These are phyloP conservation scores for Haplosporangium gracile DNA, from an alignment of 192 early-diverging fungal genomes.

Conservation along the genomic window DNA sequence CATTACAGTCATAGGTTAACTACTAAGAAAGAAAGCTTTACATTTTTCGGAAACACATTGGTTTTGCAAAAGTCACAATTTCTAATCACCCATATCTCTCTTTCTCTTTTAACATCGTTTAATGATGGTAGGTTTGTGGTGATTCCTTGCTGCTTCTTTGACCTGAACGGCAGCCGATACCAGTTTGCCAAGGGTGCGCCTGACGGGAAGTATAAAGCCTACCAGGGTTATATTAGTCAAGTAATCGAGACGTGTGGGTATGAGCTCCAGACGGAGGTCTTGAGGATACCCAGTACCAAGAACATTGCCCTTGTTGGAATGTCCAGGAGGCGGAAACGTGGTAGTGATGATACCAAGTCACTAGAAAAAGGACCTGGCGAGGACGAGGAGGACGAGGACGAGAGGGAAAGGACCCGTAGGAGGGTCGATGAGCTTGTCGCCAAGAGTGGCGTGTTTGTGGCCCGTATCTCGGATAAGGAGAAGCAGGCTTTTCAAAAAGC, in stretches of 20 bases:
- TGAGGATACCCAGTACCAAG: slow-evolving; percentile 87
- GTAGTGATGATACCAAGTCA: background rate
- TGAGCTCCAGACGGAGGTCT: slow-evolving; percentile 68
- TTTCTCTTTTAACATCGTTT: background rate
- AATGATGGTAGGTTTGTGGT: slow-evolving; percentile 70
- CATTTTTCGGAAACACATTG: too few relatives aligned
- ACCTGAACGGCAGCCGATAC: slow-evolving; percentile 71
- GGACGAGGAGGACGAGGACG: background rate
- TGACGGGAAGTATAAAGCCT: slow-evolving; percentile 77
- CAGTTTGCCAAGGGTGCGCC: slow-evolving; percentile 64
- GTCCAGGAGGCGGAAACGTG: slow-evolving; percentile 13
- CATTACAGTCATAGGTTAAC: too few relatives aligned
- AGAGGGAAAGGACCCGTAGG: background rate
- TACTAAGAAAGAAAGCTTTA: too few relatives aligned
- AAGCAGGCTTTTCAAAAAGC: slow-evolving; percentile 59
- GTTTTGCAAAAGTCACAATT: too few relatives aligned
- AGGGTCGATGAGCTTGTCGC: slow-evolving; percentile 24
- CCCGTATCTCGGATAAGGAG: slow-evolving; percentile 67
- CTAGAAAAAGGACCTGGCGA: background rate
- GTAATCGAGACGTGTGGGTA: slow-evolving; percentile 72
- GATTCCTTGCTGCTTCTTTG: slow-evolving; percentile 89
- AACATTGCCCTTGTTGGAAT: slow-evolving; percentile 81
- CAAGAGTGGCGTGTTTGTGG: slow-evolving; percentile 54
- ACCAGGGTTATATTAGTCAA: slow-evolving; percentile 70
- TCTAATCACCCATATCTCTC: background rate